Percentiles rank a stretch among this genome's conserved stretches.
phyloP scores from a whole-genome alignment of 2,329 filamentous ascomycete genomes.

The Hirsutella minnesotensis region DNA sequence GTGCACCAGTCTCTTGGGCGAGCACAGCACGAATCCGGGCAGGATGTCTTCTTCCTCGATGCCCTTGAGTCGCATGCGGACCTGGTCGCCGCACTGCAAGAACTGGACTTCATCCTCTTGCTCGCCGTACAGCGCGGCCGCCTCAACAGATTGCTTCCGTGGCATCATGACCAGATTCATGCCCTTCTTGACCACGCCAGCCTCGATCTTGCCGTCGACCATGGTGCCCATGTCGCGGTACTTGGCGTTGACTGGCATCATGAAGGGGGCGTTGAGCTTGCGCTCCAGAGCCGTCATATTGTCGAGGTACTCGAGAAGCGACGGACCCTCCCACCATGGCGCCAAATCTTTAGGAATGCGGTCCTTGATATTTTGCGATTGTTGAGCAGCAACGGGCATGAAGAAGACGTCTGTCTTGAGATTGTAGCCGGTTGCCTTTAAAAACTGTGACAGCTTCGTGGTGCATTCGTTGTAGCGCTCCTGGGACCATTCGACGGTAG shows the following conservation, averaged over 20 bases:
- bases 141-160: slow-evolving; percentile 69
- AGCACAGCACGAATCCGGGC: slow-evolving; percentile 93
- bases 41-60: slow-evolving; percentile 96
- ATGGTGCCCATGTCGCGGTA: slow-evolving; percentile 97
- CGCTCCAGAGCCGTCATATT: slow-evolving; percentile 85
- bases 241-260: slow-evolving; percentile 96
- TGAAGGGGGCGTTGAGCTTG: slow-evolving; percentile 95
- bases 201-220: slow-evolving; percentile 94
- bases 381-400: slow-evolving; percentile 93
- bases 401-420: slow-evolving; percentile 86
- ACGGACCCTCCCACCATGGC: slow-evolving; percentile 81
- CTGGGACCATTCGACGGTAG: slow-evolving; percentile 91
- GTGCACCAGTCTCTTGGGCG: slow-evolving; percentile 85
- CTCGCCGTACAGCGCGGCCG: slow-evolving; percentile 84
- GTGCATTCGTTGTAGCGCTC: slow-evolving; percentile 89
- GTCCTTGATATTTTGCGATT: slow-evolving; percentile 76
- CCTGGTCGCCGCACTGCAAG: slow-evolving; percentile 87
- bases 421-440: slow-evolving; percentile 91
- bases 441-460: slow-evolving; percentile 73
- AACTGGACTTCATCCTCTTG: slow-evolving; percentile 81
- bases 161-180: slow-evolving; percentile 89
- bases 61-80: slow-evolving; percentile 82
- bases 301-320: slow-evolving; percentile 91
- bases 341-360: slow-evolving; percentile 65
- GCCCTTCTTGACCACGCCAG: slow-evolving; percentile 85